Evolutionary conservation across 768 basidiomycete genomes (phyloP), one percentile per base, ranked within the genome.

Genomic region (Baorangia bicolor): DNA sequence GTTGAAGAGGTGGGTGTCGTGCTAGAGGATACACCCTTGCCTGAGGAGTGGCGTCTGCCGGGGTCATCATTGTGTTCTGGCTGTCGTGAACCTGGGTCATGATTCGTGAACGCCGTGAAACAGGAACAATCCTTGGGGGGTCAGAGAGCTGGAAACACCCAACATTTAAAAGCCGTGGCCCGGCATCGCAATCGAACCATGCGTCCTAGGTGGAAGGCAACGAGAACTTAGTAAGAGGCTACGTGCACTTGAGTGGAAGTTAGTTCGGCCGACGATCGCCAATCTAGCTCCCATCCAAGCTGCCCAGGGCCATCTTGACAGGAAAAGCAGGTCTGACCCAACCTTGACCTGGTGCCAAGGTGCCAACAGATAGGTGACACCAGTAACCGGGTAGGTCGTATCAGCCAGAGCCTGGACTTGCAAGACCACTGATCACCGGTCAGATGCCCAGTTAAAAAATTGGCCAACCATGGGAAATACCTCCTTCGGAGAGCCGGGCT

Each of bases 251-350:
- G 33, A 46, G 14, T 9, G 4, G 34, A 18, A 37, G 35, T 16
- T 25, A 25, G 18, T 20, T 46, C 62, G 56, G 56, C 64, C 62
- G 58, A 41, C 7, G 5, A 21, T 31, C 14, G 42, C 62, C 56
- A 51, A 52, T 39, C 10, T 14, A 25, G 14, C 21, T 23, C 20
- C 13, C 20, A 47, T 37, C 20, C 39, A 49, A 23, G 13, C 12
- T 30, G 10, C 21, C 11, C 10, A 23, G 23, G 25, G 14, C 9
- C 14, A 8, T 25, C 28, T 12, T 28, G 11, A 25, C n/a, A 28
- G 14, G 27, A 4, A 38, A 38, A n/a, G 9, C 8, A 33, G 10
- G 28, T n/a, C 21, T 23, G 20, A 3, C 9, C 14, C 12, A 37
- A 20, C 20, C 27, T 39, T 13, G 21, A 40, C 27, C 27, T 35